Conservation (phyloP, 176 grass and related monocot genomes). For the Ampelocalamus luodianensis region DNA sequence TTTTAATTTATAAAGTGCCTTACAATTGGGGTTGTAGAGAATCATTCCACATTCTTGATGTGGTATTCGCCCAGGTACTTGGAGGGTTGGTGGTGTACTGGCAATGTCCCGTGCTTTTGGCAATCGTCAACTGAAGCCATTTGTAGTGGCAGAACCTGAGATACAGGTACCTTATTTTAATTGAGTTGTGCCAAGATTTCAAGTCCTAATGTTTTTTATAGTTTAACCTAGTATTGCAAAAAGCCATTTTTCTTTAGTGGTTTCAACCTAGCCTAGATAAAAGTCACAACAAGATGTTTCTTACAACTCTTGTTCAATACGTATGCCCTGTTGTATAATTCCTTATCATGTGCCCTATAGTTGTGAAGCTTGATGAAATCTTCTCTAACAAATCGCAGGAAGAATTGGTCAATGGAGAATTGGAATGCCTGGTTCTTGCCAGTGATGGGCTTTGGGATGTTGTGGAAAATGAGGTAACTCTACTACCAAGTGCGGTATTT, state of each 20-base stretch:
- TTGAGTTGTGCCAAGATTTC: conserved; percentile 28
- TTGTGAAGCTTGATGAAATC: conserved; percentile 14
- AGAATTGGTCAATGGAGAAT: conserved; percentile 61
- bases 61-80: conserved; percentile 70
- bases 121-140: conserved; percentile 83
- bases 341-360: neutral
- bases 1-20: conserved; percentile 36
- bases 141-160: conserved; percentile 84
- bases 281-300: neutral
- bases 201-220: neutral
- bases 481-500: neutral
- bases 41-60: conserved; percentile 30
- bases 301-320: neutral
- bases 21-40: neutral
- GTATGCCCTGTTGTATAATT: neutral
- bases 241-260: neutral
- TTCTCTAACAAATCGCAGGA: conserved; percentile 58
- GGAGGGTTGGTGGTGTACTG: conserved; percentile 85
- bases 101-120: conserved; percentile 99
- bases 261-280: conserved; percentile 10
- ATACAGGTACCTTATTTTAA: conserved; percentile 69
- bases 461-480: conserved; percentile 84
- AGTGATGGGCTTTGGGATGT: conserved; percentile 96
- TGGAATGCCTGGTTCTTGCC: conserved; percentile 91
- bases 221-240: neutral